Evolutionary conservation across 2,329 filamentous ascomycete genomes (phyloP).

Genomic region (Clonostachys byssicola): DNA sequence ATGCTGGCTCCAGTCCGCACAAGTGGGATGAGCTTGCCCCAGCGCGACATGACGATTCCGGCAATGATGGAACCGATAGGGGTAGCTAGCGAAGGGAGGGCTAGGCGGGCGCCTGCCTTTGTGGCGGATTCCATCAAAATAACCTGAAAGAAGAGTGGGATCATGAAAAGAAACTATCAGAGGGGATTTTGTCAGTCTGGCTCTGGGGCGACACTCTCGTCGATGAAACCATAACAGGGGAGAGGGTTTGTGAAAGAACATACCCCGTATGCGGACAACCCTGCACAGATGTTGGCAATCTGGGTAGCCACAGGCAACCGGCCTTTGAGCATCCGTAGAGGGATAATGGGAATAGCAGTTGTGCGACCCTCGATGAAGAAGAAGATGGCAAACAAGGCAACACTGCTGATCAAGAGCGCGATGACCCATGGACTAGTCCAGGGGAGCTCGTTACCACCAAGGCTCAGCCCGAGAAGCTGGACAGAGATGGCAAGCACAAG

Average conservation of each 20-base stretch:
- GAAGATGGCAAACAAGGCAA: constrained; percentile 37
- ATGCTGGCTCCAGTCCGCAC: constrained; percentile 44
- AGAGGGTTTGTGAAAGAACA: constrained; percentile 13
- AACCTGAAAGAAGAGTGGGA: constrained; percentile 67
- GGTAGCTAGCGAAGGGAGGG: constrained; percentile 57
- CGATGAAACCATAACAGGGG: too few species aligned
- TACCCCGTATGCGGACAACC: constrained; percentile 59
- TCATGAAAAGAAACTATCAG: constrained; percentile 58
- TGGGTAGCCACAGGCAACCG: constrained; percentile 49
- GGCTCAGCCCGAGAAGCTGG: constrained; percentile 50
- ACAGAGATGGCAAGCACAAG: constrained; percentile 54
- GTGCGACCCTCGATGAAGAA: constrained; percentile 42
- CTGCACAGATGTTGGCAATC: constrained; percentile 54
- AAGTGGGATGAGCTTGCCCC: constrained; percentile 44
- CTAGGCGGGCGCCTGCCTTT: constrained; percentile 58
- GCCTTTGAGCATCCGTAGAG: constrained; percentile 52
- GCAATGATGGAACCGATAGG: constrained; percentile 52
- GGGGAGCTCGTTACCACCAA: constrained; percentile 50
- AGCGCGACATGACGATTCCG: constrained; percentile 55
- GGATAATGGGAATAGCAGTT: constrained; percentile 48
- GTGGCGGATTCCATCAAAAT: constrained; percentile 61
- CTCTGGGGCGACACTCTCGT: not conserved
- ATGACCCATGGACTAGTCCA: constrained; percentile 47
- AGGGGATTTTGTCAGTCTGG: not conserved
- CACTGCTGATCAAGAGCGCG: constrained; percentile 33